Conservation (phyloP, 2,329 filamentous ascomycete genomes). For the Fusarium annulatum region DNA sequence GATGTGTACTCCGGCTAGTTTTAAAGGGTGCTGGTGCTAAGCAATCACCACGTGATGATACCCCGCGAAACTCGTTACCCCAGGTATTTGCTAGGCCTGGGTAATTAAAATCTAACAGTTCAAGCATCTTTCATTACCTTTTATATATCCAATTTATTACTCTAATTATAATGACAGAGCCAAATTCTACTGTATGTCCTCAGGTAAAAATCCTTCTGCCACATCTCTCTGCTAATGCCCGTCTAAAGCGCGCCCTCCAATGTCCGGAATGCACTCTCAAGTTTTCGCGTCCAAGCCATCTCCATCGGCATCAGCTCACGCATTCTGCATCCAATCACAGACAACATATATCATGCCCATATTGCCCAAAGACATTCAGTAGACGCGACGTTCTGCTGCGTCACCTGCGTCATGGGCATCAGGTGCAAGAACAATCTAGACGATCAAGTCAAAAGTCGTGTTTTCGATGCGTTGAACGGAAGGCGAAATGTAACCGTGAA, state of each 20-base stretch:
- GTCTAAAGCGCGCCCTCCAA: background rate
- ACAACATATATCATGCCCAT: background rate
- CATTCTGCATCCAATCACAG: background rate
- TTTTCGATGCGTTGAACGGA: background rate
- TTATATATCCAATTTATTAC: rapidly evolving
- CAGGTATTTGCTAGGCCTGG: background rate
- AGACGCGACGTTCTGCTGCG: conserved; percentile 1
- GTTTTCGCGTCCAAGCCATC: conserved; percentile 5
- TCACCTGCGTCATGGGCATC: background rate
- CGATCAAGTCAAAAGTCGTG: conserved; percentile 1
- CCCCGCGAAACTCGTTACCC: background rate
- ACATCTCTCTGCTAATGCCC: background rate
- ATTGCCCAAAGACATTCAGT: background rate
- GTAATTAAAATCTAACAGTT: background rate
- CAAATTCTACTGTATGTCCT: background rate
- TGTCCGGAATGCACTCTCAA: background rate
- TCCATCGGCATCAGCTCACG: background rate
- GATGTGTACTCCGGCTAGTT: no score
- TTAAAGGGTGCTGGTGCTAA: background rate
- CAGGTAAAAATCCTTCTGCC: rapidly evolving
- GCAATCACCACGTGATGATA: background rate
- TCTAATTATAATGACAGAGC: background rate
- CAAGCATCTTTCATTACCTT: background rate
- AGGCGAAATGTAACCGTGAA: background rate
- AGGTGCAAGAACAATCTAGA: background rate